Conservation (phyloP, 192 early-diverging fungal genomes). For the Entomortierella lignicola region DNA sequence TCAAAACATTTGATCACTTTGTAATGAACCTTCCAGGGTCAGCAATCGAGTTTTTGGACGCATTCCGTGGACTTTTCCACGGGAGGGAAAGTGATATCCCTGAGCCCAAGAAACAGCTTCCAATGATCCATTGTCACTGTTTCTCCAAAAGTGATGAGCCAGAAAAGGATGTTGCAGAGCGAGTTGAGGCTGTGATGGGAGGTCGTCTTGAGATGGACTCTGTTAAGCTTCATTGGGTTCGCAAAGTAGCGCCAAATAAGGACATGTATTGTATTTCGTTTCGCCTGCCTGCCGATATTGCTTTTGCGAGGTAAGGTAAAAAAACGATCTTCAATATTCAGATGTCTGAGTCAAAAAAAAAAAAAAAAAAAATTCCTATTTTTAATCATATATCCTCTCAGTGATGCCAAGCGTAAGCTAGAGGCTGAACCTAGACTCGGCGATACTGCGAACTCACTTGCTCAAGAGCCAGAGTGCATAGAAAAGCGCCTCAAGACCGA, state of each 20-base stretch:
- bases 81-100: slow-evolving; percentile 59
- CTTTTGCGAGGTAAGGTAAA: slow-evolving; percentile 67
- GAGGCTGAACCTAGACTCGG: not conserved
- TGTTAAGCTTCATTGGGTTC: slow-evolving; percentile 80
- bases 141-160: slow-evolving; percentile 87
- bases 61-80: slow-evolving; percentile 86
- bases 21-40: slow-evolving; percentile 99
- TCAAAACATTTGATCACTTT: slow-evolving; percentile 90
- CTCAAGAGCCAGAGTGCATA: slow-evolving; percentile 11
- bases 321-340: not conserved
- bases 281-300: slow-evolving; percentile 79
- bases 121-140: slow-evolving; percentile 94
- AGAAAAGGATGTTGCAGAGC: slow-evolving; percentile 74
- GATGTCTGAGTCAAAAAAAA: not conserved
- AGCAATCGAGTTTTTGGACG: slow-evolving; percentile 96
- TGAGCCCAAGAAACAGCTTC: slow-evolving; percentile 64
- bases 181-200: slow-evolving; percentile 38
- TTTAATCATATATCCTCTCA: slow-evolving; percentile 7
- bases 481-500: slow-evolving; percentile 44
- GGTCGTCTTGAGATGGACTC: slow-evolving; percentile 29
- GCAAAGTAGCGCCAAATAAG: slow-evolving; percentile 98
- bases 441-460: not conserved
- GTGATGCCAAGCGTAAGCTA: slow-evolving; percentile 39
- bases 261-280: slow-evolving; percentile 98
- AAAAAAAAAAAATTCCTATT: not conserved